Conservation (phyloP, 1,284 basidiomycete species). For the Cerrena zonata region DNA sequence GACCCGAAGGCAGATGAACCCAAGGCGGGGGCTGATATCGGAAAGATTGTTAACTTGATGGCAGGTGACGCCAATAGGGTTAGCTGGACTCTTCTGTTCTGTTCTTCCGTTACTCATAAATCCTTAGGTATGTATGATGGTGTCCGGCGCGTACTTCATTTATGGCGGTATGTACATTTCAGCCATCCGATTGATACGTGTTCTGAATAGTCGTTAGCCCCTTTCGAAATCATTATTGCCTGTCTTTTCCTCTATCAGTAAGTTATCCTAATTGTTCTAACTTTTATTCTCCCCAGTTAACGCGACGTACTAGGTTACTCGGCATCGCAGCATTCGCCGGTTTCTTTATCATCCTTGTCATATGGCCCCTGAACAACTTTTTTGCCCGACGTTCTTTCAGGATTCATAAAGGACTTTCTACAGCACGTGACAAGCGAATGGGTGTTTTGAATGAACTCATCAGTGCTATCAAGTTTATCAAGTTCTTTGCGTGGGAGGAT, state of each 20-base stretch:
- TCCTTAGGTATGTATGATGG: slow-evolving; percentile 40
- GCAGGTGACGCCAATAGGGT: slow-evolving; percentile 60
- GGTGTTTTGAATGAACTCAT: slow-evolving; percentile 82
- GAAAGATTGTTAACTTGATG: slow-evolving; percentile 79
- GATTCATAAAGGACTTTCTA: slow-evolving; percentile 69
- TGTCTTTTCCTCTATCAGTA: slow-evolving; percentile 75
- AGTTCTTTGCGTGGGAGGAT: slow-evolving; percentile 82
- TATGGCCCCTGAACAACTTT: slow-evolving; percentile 70
- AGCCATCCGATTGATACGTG: background rate
- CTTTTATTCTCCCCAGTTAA: background rate
- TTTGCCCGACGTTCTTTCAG: slow-evolving; percentile 56
- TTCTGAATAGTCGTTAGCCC: too few relatives aligned
- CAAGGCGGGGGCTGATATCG: slow-evolving; percentile 65
- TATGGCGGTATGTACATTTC: slow-evolving; percentile 45
- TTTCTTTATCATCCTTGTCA: slow-evolving; percentile 67
- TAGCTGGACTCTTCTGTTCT: background rate
- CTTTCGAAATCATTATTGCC: slow-evolving; percentile 78
- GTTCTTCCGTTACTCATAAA: slow-evolving; percentile 8
- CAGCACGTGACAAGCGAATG: slow-evolving; percentile 81
- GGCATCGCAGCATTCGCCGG: slow-evolving; percentile 83
- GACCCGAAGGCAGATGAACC: slow-evolving; percentile 45
- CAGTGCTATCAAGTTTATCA: slow-evolving; percentile 76
- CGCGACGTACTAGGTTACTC: slow-evolving; percentile 52
- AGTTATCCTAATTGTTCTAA: too few relatives aligned
- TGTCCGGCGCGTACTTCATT: slow-evolving; percentile 53